Evolutionary conservation across 352 stramenopile genomes (phyloP), one percentile per base, ranked within the genome.

Genomic region (Phytophthora pluvialis): DNA sequence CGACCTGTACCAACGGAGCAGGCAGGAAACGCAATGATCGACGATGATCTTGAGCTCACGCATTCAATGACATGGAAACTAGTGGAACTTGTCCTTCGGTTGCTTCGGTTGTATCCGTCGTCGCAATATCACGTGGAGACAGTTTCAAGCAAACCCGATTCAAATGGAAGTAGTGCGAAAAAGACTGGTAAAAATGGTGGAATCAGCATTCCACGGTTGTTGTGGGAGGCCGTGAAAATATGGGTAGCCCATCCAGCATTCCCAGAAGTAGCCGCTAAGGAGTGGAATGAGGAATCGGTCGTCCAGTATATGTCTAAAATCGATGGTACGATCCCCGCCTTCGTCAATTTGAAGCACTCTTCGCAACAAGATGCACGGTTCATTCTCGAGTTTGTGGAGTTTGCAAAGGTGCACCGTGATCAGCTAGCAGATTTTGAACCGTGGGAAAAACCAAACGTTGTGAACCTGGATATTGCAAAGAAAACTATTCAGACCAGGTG

Each of bases 161-260:
- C 25, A 3, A 13, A 16, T 29, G 45, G 21, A 49, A 5, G 2
- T 21, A 26, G 12, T 33, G 8, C 9, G 8, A 49, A 12, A 18
- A 21, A 21, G 21, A 16, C 40, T 42, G 54, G 40, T 31, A 35
- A 46, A 49, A 50, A 8, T 32, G 44, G 43, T 39, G 32, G 39
- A n/a, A 75, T 86, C 51, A 3, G 42, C 10, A 47, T 88, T 7
- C 76, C 78, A n/a, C 26, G 32, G 6, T 3, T 32, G 12, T 45
- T 85, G n/a, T 88, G 78, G 78, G 36, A 75, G 48, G 64, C 75
- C 35, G 58, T 85, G 6, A 76, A 75, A 43, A n/a, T 50, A 7
- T 88, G 79, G 59, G 35, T 72, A 13, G 38, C 70, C 4, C 68
- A 49, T 39, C 47, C 64, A 39, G 13, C 29, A 5, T 70, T 83